Base-by-base conservation (phyloP, 164 flowering plant species). In the Sextonia rubra region DNA sequence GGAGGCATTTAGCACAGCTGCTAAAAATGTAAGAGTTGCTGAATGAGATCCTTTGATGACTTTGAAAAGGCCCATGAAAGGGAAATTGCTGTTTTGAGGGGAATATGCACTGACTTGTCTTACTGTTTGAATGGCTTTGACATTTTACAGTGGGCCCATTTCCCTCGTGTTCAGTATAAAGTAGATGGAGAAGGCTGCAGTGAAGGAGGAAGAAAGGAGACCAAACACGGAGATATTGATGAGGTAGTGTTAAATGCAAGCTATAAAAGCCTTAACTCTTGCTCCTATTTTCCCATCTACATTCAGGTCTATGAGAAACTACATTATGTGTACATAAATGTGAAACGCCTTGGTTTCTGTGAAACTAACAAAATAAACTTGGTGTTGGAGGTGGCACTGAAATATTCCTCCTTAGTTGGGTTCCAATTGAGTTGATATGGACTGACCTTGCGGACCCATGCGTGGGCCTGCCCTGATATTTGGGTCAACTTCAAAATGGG, bases 1-100 rank as follows among this genome's bases (percentile, higher is more conserved):
- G 77, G 92, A 91, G 78, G 98, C 99, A 60, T 95, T 95, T 77
- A 90, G 96, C 74, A 81, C 90, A 68, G 98, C 99, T 78, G 91
- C 99, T 14, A 95, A 95, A 83, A 91, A 92, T 87, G 98, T 91
- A 71, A 78, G 90, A 73, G 20, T 18, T 68, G 60, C 14, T 70
- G 26, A 15, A 11, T 47, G 23, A 58, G 49, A n/a, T 69, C 20
- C 72, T 25, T 62, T 7, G 3, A 25, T n/a, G 12, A 72, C 15
- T 27, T 65, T 26, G 2, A 47, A 52, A 37, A 63, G 55, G 11
- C 47, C 8, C 9, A 23, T 12, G 20, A 74, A 20, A 62, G 22
- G 37, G 23, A 29, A 47, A 49, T 23, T 64, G 48, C 49, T 64
- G n/a, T 68, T 56, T 63, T 64, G 12, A 23, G 66, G 73, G 56